A percentile compares a stretch with the other conserved stretches of the same genome.
Evolutionary conservation across 768 basidiomycete species (phyloP).

Genomic region (Trametes elegans): DNA sequence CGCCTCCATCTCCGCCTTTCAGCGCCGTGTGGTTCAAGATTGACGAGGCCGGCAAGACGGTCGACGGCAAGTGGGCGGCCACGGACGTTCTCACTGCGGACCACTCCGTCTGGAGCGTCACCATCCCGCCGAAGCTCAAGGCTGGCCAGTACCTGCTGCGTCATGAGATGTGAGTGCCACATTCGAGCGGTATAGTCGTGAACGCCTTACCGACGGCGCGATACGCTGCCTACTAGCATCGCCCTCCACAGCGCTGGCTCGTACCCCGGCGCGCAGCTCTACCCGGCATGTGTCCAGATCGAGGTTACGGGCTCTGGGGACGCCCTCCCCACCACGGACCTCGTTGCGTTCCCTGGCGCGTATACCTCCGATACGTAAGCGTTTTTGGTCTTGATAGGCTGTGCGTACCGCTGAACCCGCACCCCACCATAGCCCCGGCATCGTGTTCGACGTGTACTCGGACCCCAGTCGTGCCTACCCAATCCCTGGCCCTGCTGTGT

Average conservation of each 20-base stretch:
- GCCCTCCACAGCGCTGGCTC: constrained; percentile 39
- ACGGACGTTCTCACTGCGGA: constrained; percentile 38
- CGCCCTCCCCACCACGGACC: constrained; percentile 38
- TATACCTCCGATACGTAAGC: constrained; percentile 38
- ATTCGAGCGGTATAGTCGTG: too few relatives aligned
- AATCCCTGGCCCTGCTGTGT: constrained; percentile 38
- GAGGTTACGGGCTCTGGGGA: constrained; percentile 46
- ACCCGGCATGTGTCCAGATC: constrained; percentile 47
- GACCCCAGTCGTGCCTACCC: constrained; percentile 33
- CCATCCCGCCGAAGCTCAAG: constrained; percentile 44
- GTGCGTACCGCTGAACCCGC: background rate
- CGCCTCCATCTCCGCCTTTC: background rate
- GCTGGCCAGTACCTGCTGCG: constrained; percentile 50
- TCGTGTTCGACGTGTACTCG: constrained; percentile 37
- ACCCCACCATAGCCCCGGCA: constrained; percentile 23
- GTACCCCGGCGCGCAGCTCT: constrained; percentile 45
- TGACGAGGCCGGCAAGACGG: constrained; percentile 42
- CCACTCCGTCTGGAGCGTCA: constrained; percentile 46
- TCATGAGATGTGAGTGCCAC: constrained; percentile 40
- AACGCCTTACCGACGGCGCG: background rate
- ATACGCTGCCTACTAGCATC: constrained; percentile 31
- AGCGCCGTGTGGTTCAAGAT: constrained; percentile 55
- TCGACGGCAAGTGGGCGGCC: constrained; percentile 45
- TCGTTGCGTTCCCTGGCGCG: constrained; percentile 50
- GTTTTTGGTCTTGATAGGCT: background rate